phyloP scores from a whole-genome alignment of 2,329 filamentous ascomycete genomes.

The Camptophora hylomeconis region DNA sequence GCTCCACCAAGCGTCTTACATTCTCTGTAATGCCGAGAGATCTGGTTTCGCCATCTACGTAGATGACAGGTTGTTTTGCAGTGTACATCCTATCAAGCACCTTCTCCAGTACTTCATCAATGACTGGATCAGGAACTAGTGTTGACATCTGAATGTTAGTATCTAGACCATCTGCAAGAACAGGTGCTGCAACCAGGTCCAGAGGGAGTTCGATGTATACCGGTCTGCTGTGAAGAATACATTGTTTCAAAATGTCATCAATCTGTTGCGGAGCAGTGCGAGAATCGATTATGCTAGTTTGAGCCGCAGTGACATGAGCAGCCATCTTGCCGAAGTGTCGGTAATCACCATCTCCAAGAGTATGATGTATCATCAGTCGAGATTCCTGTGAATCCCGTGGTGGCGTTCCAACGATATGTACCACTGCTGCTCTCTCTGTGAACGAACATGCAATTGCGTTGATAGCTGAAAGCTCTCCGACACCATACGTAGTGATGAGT shows the following conservation, averaged over 20 bases:
- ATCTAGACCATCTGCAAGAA: conserved; percentile 21
- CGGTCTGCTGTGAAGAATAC: conserved; percentile 39
- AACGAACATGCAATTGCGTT: conserved; percentile 33
- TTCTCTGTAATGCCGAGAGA: conserved; percentile 27
- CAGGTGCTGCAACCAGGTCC: conserved; percentile 32
- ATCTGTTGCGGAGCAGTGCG: conserved; percentile 35
- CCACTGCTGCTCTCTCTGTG: conserved; percentile 43
- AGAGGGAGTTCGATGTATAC: conserved; percentile 44
- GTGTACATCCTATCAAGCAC: conserved; percentile 31
- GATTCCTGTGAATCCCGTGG: conserved; percentile 34
- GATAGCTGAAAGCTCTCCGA: conserved; percentile 35
- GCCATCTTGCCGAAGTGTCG: conserved; percentile 37
- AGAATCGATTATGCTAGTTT: conserved; percentile 33
- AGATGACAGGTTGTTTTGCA: conserved; percentile 34
- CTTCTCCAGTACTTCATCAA: conserved; percentile 44
- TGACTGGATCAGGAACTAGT: not conserved
- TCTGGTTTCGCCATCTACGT: conserved; percentile 38
- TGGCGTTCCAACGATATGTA: conserved; percentile 47
- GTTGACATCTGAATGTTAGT: conserved; percentile 53
- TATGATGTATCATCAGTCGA: conserved; percentile 26
- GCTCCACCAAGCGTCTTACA: conserved; percentile 28
- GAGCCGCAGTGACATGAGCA: conserved; percentile 34
- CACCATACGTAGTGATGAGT: conserved; percentile 46
- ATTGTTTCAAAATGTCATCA: conserved; percentile 37
- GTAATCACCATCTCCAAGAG: conserved; percentile 36